phyloP scores from a whole-genome alignment of 2,329 filamentous ascomycete genomes.

The Exserohilum turcica region DNA sequence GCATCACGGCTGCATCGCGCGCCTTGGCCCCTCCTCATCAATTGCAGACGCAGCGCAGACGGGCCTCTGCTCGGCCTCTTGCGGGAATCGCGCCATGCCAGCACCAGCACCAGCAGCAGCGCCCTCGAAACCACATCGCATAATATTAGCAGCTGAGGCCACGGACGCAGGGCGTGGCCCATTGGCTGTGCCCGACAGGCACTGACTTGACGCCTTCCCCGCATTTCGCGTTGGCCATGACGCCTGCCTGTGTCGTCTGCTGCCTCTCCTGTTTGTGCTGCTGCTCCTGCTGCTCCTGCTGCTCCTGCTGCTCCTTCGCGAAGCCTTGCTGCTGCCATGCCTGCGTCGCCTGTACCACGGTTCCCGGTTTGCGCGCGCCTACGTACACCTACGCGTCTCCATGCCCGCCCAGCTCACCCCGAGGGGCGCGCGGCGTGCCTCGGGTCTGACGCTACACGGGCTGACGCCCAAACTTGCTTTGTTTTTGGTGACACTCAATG shows the following conservation, averaged over 20 bases:
- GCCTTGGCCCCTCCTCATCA: slow-evolving; percentile 11
- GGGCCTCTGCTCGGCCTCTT: slow-evolving; percentile 2
- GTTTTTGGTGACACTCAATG: slow-evolving; percentile 15
- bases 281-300: slow-evolving; percentile 16
- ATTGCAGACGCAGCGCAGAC: slow-evolving; percentile 3
- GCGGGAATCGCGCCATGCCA: not conserved
- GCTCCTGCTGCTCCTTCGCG: slow-evolving; percentile 20
- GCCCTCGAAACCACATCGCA: slow-evolving; percentile 17
- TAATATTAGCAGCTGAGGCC: slow-evolving; percentile 10
- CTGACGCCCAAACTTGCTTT: slow-evolving; percentile 25
- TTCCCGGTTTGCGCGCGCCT: slow-evolving; percentile 21
- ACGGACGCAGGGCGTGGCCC: slow-evolving; percentile 1
- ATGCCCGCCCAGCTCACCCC: slow-evolving; percentile 5
- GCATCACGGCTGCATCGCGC: not conserved
- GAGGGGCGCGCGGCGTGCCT: slow-evolving; percentile 6
- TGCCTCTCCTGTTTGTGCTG: slow-evolving; percentile 31
- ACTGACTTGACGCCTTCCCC: slow-evolving; percentile 34
- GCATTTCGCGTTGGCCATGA: slow-evolving; percentile 33
- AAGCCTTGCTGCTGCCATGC: slow-evolving; percentile 8
- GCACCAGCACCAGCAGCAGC: no score
- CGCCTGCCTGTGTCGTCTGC: slow-evolving; percentile 12
- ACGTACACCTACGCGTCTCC: slow-evolving; percentile 12
- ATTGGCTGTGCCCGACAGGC: slow-evolving; percentile 24
- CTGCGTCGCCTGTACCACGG: slow-evolving; percentile 1
- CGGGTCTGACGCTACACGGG: slow-evolving; percentile 15